Percentiles rank a stretch among this genome's conserved stretches.
Conservation (phyloP, 1,139 yeast genomes). For the Magnusiomyces tetraspermus region DNA sequence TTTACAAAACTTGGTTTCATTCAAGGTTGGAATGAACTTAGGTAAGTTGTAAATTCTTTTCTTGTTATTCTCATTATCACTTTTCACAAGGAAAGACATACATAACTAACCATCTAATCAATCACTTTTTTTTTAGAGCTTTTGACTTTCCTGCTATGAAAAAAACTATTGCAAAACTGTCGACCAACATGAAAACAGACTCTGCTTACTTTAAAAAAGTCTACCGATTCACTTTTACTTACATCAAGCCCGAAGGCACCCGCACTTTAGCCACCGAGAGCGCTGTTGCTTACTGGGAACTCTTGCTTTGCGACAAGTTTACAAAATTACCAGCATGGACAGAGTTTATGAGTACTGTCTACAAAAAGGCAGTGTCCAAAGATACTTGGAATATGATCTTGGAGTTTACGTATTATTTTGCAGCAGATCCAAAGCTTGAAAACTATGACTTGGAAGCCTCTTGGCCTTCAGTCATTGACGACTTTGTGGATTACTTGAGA, state of each 20-base stretch:
- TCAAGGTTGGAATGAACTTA: conserved; percentile 42
- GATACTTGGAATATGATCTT: conserved; percentile 85
- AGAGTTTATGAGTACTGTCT: conserved; percentile 36
- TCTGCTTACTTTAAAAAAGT: conserved; percentile 42
- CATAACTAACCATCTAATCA: neutral
- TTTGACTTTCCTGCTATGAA: conserved; percentile 44
- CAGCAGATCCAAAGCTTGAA: conserved; percentile 42
- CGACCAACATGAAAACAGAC: conserved; percentile 33
- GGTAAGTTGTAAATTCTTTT: conserved; percentile 19
- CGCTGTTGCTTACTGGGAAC: conserved; percentile 70
- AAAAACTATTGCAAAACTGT: conserved; percentile 34
- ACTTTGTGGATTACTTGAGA: conserved; percentile 51
- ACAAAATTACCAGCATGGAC: conserved; percentile 41
- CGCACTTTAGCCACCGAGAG: conserved; percentile 50
- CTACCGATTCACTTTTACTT: conserved; percentile 63
- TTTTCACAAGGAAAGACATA: neutral
- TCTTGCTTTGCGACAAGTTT: conserved; percentile 42
- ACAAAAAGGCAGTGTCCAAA: conserved; percentile 43
- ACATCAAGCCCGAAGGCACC: conserved; percentile 53
- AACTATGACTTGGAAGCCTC: conserved; percentile 68
- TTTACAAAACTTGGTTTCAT: conserved; percentile 45
- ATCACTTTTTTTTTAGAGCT: conserved; percentile 21
- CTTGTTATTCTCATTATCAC: neutral
- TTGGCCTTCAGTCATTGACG: conserved; percentile 89
- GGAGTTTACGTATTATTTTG: conserved; percentile 50